Base-by-base conservation (phyloP, 805 yeast species). In the Pichia nakasei region DNA sequence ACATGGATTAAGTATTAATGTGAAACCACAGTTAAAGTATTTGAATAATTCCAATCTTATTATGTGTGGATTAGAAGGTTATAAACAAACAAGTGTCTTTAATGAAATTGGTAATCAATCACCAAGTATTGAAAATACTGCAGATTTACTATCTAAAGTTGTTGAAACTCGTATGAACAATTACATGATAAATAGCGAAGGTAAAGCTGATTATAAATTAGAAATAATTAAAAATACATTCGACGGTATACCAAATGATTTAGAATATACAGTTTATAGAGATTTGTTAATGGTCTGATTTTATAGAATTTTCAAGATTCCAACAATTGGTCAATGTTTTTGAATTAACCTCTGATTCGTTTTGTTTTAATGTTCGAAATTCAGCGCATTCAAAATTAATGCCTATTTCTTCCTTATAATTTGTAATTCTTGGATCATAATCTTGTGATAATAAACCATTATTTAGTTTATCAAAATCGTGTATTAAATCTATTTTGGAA, bases 1-100 rank as follows among this genome's bases (percentile, higher is more conserved):
- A 1, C 96, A 89, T 64, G 98, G 99, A 0, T 69, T 91, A 15
- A 85, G 91, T 1, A 72, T 93, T 37, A 93, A 93, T 57, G 80
- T 85, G 3, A 48, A 57, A 27, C 87, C 95, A 0, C 88, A 88
- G 54, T 68, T 87, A 37, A 70, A 75, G 33, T 84, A 73, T 63
- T 71, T 91, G 53, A 82, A 86, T 47, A 68, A 70, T 26, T 56
- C 67, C 1, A 63, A 72, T 0, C 76, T 85, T 49, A 80, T 78
- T 5, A 85, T 95, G 72, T 93, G 98, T 66, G 97, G 97, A 1
- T 66, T 89, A 29, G 77, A 82, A 0, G 76, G 73, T 7, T 72
- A 73, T 35, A 52, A 53, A n/a, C 82, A 84, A 22, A 76, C 83
- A 0, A 72, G 79, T 5, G 67, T 83, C 27, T 44, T 58, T 3